These are phyloP conservation scores for Apophysomyces trapeziformis DNA, from an alignment of 371 early-diverging fungal species.

Conservation along the genomic window DNA sequence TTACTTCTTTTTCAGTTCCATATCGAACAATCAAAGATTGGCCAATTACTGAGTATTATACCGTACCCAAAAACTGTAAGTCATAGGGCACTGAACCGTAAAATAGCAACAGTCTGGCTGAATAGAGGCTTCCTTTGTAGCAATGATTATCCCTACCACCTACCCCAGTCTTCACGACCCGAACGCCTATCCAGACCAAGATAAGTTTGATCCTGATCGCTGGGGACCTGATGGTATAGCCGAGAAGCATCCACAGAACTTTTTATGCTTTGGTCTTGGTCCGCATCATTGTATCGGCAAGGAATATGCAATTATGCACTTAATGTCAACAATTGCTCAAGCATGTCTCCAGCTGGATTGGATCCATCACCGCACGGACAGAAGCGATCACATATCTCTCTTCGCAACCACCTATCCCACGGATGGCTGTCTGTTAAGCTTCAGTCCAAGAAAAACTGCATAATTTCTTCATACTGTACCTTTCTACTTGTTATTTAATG, in stretches of 20 bases:
- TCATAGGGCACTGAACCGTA: background rate
- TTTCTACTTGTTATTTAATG: background rate
- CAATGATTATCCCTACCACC: slow-evolving; percentile 47
- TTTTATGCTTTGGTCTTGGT: slow-evolving; percentile 43
- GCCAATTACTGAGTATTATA: slow-evolving; percentile 36
- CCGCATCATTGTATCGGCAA: slow-evolving; percentile 47
- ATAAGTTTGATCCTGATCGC: slow-evolving; percentile 43
- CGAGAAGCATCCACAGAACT: slow-evolving; percentile 43
- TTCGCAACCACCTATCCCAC: slow-evolving; percentile 49
- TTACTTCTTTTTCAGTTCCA: slow-evolving; percentile 20
- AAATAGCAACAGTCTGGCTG: background rate
- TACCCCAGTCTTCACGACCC: slow-evolving; percentile 48
- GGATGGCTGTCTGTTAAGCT: slow-evolving; percentile 46
- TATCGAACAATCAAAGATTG: slow-evolving; percentile 41
- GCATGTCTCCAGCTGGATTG: slow-evolving; percentile 36
- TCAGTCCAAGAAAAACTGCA: slow-evolving; percentile 29
- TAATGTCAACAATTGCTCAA: slow-evolving; percentile 41
- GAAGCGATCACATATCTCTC: slow-evolving; percentile 44
- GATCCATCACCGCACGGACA: slow-evolving; percentile 41
- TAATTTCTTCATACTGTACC: background rate
- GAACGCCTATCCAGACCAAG: slow-evolving; percentile 40
- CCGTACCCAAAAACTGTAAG: slow-evolving; percentile 38
- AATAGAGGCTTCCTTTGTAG: slow-evolving; percentile 2
- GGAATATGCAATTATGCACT: slow-evolving; percentile 43
- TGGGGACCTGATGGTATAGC: slow-evolving; percentile 44